Evolutionary conservation across 2,329 filamentous ascomycete species (phyloP), one percentile per base, ranked within the genome.

Genomic region (Trichophyton mentagrophytes): DNA sequence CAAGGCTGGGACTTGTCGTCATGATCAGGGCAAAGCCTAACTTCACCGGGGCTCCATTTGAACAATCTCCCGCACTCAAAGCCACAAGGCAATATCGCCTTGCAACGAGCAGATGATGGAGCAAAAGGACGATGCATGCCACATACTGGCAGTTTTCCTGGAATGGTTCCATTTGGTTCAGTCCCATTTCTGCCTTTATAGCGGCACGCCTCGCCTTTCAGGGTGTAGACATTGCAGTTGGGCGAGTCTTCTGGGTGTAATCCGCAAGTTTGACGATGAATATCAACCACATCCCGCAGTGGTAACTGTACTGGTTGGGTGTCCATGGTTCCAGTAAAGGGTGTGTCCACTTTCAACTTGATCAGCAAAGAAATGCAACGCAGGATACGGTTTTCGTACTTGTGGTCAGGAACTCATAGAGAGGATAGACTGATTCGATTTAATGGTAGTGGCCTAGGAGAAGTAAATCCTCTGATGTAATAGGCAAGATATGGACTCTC

Each of bases 41-140:
- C 4, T 55, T 55, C 51, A 55, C 51, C 51, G 9, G 51, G 51
- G 30, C 51, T 55, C 51, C 51, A 55, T 36, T 55, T 55, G 51
- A 55, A 17, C 13, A 55, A 17, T 17, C 30, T 2, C 13, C 11
- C 51, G 17, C 51, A 55, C 13, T 55, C 51, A 4, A 36, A 55
- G 13, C 51, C 51, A 20, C 51, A 55, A 9, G 49, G 33, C n/a
- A 55, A 20, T 20, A 55, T 13, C 17, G 49, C 30, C 30, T 55
- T 55, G 15, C 49, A 55, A 33, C 49, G 49, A 4, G 15, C 49
- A 55, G 49, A n/a, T 2, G 49, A 36, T 20, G 49, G 49, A 36
- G 49, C 49, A 20, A 36, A 55, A 4, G 30, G 49, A 15, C 49
- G 49, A 20, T 55, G 49, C 27, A 33, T 55, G 7, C 49, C 49